Evolutionary conservation across 768 basidiomycete species (phyloP).

Genomic region (Mycena leptocephala): DNA sequence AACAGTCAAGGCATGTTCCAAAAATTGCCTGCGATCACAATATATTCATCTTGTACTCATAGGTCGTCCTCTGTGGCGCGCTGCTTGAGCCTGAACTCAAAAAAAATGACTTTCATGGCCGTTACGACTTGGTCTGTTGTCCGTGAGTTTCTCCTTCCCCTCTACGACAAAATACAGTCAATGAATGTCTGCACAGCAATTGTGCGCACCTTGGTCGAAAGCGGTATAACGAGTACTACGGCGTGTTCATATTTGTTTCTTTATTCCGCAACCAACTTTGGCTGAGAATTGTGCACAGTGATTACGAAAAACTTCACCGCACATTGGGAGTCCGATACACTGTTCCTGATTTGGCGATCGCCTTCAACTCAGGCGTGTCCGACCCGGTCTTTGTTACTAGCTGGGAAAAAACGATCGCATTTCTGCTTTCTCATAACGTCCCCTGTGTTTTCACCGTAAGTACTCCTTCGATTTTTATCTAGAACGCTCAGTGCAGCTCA

Average conservation of each 20-base stretch:
- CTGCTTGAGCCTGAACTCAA: not conserved
- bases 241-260: conserved; percentile 37
- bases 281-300: conserved; percentile 41
- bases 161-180: not conserved
- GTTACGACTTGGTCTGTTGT: not conserved
- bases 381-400: conserved; percentile 33
- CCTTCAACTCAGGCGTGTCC: conserved; percentile 54
- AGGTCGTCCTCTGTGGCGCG: conserved; percentile 37
- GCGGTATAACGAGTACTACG: conserved; percentile 41
- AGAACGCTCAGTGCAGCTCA: not conserved
- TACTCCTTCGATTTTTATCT: not conserved
- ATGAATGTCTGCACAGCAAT: conserved; percentile 32
- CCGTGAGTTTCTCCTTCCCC: not conserved
- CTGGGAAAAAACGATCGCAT: conserved; percentile 46
- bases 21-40: not conserved
- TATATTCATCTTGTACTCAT: not conserved
- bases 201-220: conserved; percentile 44
- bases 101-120: not conserved
- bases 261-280: not conserved
- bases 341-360: conserved; percentile 53
- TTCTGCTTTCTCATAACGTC: conserved; percentile 44
- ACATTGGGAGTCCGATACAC: conserved; percentile 34
- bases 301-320: conserved; percentile 48
- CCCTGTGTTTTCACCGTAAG: conserved; percentile 54
- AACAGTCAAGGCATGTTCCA: conserved; percentile 22